Evolutionary conservation across 1,139 yeast genomes (phyloP).

Genomic region (Yamadazyma blattariae): DNA sequence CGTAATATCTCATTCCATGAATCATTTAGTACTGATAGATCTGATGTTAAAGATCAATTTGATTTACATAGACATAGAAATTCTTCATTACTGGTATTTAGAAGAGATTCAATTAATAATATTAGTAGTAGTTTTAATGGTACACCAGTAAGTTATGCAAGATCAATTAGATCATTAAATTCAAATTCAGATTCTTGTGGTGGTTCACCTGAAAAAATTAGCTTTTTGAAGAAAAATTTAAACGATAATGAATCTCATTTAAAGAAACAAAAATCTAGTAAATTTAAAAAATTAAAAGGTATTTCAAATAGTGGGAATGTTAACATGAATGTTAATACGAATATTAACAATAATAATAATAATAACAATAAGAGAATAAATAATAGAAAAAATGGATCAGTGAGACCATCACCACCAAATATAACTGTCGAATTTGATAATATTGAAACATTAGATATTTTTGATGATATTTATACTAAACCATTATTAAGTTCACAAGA

Average conservation of each 20-base stretch:
- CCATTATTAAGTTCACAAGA: slow-evolving; percentile 49
- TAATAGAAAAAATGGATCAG: slow-evolving; percentile 12
- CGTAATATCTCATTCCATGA: slow-evolving; percentile 11
- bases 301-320: not conserved
- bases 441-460: slow-evolving; percentile 53
- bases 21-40: slow-evolving; percentile 11
- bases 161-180: slow-evolving; percentile 22
- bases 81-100: slow-evolving; percentile 23
- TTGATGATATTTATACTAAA: slow-evolving; percentile 44
- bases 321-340: no score
- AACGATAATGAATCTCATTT: slow-evolving; percentile 1
- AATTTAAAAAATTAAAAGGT: slow-evolving; percentile 1
- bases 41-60: slow-evolving; percentile 4
- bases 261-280: slow-evolving; percentile 6
- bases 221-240: slow-evolving; percentile 5
- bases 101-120: slow-evolving; percentile 14
- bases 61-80: slow-evolving; percentile 10
- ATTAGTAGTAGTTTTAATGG: not conserved
- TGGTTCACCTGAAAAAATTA: slow-evolving; percentile 9
- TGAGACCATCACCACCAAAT: slow-evolving; percentile 31
- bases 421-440: slow-evolving; percentile 56
- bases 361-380: not conserved
- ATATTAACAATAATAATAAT: not conserved
- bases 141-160: slow-evolving; percentile 7
- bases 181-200: slow-evolving; percentile 22